Percentiles rank a stretch among this genome's conserved stretches.
Evolutionary conservation across 106 monocot species (phyloP).

Genomic region (Allium sativum): DNA sequence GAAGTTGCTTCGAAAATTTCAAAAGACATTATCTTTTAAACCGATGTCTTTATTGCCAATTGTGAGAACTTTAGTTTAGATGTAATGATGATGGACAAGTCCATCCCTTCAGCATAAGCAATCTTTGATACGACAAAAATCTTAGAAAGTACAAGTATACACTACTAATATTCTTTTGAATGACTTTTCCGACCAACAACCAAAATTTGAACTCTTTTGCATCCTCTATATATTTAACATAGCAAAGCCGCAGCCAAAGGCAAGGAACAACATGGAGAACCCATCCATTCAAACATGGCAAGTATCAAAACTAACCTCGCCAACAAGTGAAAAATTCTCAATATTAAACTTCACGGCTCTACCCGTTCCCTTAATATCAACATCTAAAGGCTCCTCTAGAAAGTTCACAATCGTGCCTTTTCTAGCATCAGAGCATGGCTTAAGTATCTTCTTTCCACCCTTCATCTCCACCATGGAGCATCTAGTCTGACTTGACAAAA

Average conservation of each 20-base stretch:
- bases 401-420: constrained; percentile 66
- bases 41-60: too few species aligned
- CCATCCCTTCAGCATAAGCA: constrained; percentile 55
- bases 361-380: constrained; percentile 65
- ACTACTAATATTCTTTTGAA: constrained; percentile 32
- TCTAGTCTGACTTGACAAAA: too few species aligned
- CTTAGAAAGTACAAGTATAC: constrained; percentile 69
- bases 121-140: constrained; percentile 89
- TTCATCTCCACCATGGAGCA: too few species aligned
- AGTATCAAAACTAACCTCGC: constrained; percentile 60
- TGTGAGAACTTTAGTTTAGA: too few species aligned
- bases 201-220: constrained; percentile 74
- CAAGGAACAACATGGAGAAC: constrained; percentile 78
- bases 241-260: constrained; percentile 76
- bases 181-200: constrained; percentile 56
- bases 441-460: constrained; percentile 32
- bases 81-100: constrained; percentile 88
- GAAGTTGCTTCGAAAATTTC: too few species aligned
- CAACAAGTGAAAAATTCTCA: constrained; percentile 62
- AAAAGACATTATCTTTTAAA: too few species aligned
- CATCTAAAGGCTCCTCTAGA: constrained; percentile 65
- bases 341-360: constrained; percentile 79
- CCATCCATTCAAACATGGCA: constrained; percentile 61
- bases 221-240: constrained; percentile 52
- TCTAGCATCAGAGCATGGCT: constrained; percentile 25